These are phyloP conservation scores for Cyberlindnera amylophila DNA, from an alignment of 805 yeast genomes.

Conservation along the genomic window DNA sequence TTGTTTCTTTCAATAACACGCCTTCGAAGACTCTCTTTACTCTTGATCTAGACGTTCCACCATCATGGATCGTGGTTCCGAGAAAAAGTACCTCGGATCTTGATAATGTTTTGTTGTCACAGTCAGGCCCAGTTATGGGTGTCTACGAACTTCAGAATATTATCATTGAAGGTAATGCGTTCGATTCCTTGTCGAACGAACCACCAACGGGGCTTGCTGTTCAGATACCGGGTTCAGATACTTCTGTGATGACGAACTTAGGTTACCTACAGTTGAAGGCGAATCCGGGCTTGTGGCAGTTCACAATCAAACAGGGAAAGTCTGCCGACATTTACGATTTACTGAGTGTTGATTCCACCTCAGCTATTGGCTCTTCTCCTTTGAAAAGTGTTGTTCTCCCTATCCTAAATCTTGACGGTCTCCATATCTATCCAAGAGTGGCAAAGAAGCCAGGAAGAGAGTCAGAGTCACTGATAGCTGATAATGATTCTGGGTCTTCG, in stretches of 20 bases:
- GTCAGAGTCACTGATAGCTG: slow-evolving; percentile 12
- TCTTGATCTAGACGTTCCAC: slow-evolving; percentile 55
- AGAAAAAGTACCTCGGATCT: slow-evolving; percentile 53
- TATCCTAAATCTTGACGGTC: slow-evolving; percentile 43
- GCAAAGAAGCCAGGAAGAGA: slow-evolving; percentile 39
- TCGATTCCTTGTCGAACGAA: slow-evolving; percentile 34
- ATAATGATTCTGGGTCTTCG: too few species aligned
- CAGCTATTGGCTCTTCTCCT: background rate
- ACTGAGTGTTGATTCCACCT: slow-evolving; percentile 30
- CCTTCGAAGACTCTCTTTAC: slow-evolving; percentile 52
- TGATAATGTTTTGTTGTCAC: slow-evolving; percentile 53
- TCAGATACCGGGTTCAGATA: slow-evolving; percentile 39
- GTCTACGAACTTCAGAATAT: slow-evolving; percentile 49
- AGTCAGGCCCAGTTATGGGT: slow-evolving; percentile 36
- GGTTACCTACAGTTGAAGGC: slow-evolving; percentile 83
- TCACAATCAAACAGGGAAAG: slow-evolving; percentile 42
- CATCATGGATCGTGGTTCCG: slow-evolving; percentile 63
- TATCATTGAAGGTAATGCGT: slow-evolving; percentile 68
- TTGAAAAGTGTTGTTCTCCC: slow-evolving; percentile 29
- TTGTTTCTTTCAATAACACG: slow-evolving; percentile 40
- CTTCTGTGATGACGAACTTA: slow-evolving; percentile 70
- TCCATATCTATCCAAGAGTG: slow-evolving; percentile 42
- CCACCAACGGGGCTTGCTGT: slow-evolving; percentile 23
- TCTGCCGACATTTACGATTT: slow-evolving; percentile 40
- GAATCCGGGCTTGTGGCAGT: slow-evolving; percentile 64